These are phyloP conservation scores for Dimocarpus longan DNA, from an alignment of 345 rosid species.

Conservation along the genomic window DNA sequence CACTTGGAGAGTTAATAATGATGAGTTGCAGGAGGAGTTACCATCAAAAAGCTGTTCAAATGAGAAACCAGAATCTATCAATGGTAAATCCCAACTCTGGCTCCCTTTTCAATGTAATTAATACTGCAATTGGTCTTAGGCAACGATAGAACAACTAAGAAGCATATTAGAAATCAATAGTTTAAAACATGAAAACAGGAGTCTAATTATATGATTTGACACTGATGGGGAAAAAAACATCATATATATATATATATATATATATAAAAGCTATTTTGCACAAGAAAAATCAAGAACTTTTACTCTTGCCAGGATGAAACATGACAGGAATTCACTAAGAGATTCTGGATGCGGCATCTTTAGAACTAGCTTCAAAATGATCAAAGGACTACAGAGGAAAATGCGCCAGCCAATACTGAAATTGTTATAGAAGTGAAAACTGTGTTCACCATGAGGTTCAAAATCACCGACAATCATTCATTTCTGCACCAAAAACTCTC, in stretches of 20 bases:
- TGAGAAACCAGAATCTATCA: constrained; percentile 51
- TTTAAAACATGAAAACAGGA: background rate
- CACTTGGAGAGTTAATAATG: constrained; percentile 87
- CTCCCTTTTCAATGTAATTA: constrained; percentile 14
- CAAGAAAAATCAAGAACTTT: constrained; percentile 23
- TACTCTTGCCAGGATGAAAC: constrained; percentile 43
- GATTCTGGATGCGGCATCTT: constrained; percentile 55
- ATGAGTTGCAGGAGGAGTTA: constrained; percentile 76
- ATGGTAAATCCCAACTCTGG: constrained; percentile 45
- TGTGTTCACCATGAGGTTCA: constrained; percentile 2
- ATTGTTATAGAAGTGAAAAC: constrained; percentile 32
- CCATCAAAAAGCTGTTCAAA: constrained; percentile 61
- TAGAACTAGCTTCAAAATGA: constrained; percentile 51
- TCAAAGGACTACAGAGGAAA: constrained; percentile 56
- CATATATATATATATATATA: background rate
- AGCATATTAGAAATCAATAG: background rate
- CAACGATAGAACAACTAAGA: background rate
- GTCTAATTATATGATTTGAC: background rate
- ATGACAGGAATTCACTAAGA: constrained; percentile 56
- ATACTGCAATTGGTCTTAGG: background rate
- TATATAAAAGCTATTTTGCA: background rate
- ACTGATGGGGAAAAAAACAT: constrained; percentile 22
- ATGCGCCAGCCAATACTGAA: constrained; percentile 51
- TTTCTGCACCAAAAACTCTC: constrained; percentile 5
- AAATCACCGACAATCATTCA: constrained; percentile 8